Percentiles rank a stretch among this genome's conserved stretches.
phyloP scores from a whole-genome alignment of 139 green algal species.

The Chlorella ohadii region DNA sequence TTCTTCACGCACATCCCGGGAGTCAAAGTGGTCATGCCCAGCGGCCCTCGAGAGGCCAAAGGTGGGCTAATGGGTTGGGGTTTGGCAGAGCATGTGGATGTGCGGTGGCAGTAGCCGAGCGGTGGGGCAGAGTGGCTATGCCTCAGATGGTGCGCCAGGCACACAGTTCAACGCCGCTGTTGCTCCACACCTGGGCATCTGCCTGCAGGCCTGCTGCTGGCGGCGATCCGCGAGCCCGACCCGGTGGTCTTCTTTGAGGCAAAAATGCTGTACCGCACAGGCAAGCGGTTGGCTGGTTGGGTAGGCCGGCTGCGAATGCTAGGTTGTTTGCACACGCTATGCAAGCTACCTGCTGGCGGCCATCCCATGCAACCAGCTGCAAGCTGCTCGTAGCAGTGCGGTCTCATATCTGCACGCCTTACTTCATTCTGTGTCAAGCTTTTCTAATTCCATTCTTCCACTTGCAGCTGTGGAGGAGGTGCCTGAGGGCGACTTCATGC shows the following conservation, averaged over 20 bases:
- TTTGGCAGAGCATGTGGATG: too few relatives aligned
- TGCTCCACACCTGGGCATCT: background rate
- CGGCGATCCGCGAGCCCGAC: conserved; percentile 81
- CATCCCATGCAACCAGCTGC: background rate
- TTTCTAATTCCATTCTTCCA: background rate
- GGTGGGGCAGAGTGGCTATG: too few relatives aligned
- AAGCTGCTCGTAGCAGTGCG: too few relatives aligned
- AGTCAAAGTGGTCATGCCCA: conserved; percentile 82
- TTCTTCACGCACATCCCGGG: conserved; percentile 94
- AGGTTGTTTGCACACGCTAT: too few relatives aligned
- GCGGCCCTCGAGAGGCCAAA: conserved; percentile 81
- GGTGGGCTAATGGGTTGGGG: too few relatives aligned
- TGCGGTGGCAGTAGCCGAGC: too few relatives aligned
- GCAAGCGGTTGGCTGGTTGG: background rate
- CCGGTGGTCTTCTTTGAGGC: conserved; percentile 94
- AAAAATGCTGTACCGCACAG: conserved; percentile 95
- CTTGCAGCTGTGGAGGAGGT: conserved; percentile 81
- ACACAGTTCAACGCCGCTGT: too few relatives aligned
- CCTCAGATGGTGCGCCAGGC: too few relatives aligned
- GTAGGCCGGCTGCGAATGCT: too few relatives aligned
- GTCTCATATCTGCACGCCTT: too few relatives aligned
- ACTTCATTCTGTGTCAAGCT: too few relatives aligned
- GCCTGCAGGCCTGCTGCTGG: conserved; percentile 81
- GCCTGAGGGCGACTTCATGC: conserved; percentile 71
- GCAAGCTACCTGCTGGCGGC: too few relatives aligned